Conservation (phyloP, 306 rosid genomes). For the Acacia crassicarpa region DNA sequence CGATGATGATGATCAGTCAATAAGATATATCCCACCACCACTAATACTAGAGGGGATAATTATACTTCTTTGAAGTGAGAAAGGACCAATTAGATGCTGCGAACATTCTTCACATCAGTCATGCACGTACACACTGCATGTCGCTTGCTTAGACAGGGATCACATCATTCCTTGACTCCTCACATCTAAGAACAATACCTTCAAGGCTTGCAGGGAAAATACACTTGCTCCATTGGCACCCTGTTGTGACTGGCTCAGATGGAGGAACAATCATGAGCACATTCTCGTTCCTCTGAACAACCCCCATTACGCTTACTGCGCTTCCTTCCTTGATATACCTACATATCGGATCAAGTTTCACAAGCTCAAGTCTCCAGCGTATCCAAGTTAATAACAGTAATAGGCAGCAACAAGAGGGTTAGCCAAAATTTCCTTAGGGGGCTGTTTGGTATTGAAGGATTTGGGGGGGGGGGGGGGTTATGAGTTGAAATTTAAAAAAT, state of each 20-base stretch:
- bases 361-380: constrained; percentile 1
- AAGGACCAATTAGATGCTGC: constrained; percentile 33
- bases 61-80: constrained; percentile 33
- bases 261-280: constrained; percentile 96
- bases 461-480: too few species aligned
- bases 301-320: constrained; percentile 96
- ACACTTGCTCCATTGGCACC: constrained; percentile 84
- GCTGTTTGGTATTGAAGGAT: too few species aligned
- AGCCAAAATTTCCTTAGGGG: background rate
- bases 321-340: constrained; percentile 97
- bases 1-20: constrained; percentile 23
- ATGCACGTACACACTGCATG: constrained; percentile 9
- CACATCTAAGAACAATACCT: constrained; percentile 83
- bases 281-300: constrained; percentile 90
- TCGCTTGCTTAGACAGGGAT: constrained; percentile 64
- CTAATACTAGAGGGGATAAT: constrained; percentile 46
- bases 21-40: constrained; percentile 40
- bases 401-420: background rate
- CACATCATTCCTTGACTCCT: constrained; percentile 80
- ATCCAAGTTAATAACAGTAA: background rate
- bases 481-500: too few species aligned
- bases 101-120: constrained; percentile 22
- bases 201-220: constrained; percentile 86
- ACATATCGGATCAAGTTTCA: constrained; percentile 22
- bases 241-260: constrained; percentile 75